A percentile compares a stretch with the other conserved stretches of the same genome.
Conservation (phyloP, 306 rosid genomes). For the Ormosia semicastrata region DNA sequence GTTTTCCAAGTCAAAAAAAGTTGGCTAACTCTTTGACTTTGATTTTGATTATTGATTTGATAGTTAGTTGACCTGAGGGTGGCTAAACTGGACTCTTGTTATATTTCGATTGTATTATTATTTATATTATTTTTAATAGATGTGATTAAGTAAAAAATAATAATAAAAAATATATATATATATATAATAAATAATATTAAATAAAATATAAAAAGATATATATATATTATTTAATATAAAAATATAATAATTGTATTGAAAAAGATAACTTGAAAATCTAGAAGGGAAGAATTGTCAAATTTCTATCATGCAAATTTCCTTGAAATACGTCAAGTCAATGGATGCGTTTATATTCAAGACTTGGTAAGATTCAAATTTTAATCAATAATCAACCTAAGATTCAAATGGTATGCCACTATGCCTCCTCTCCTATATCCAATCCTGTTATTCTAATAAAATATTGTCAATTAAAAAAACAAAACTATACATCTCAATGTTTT, state of each 20-base stretch:
- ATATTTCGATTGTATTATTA: too few species aligned
- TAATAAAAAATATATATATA: too few species aligned
- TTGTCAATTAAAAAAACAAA: neutral
- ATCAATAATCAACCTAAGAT: neutral
- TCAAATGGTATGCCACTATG: neutral
- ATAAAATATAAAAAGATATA: too few species aligned
- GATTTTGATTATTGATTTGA: neutral
- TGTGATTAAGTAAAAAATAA: too few species aligned
- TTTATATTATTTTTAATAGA: too few species aligned
- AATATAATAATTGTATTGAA: too few species aligned
- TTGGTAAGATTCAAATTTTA: neutral
- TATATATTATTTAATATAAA: too few species aligned
- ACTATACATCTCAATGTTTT: neutral
- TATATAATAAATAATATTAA: too few species aligned
- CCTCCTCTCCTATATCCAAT: neutral
- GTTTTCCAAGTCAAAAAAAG: constrained; percentile 7
- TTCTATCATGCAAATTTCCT: neutral
- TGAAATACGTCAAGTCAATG: neutral
- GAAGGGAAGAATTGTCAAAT: neutral
- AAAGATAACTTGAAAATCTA: neutral
- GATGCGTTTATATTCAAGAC: neutral
- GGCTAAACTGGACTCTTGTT: neutral
- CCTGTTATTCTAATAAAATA: neutral
- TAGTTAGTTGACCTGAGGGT: constrained; percentile 16
- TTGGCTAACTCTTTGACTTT: neutral